These are phyloP conservation scores for Globisporangium carolinianum DNA, from an alignment of 352 stramenopile species.

Conservation along the genomic window DNA sequence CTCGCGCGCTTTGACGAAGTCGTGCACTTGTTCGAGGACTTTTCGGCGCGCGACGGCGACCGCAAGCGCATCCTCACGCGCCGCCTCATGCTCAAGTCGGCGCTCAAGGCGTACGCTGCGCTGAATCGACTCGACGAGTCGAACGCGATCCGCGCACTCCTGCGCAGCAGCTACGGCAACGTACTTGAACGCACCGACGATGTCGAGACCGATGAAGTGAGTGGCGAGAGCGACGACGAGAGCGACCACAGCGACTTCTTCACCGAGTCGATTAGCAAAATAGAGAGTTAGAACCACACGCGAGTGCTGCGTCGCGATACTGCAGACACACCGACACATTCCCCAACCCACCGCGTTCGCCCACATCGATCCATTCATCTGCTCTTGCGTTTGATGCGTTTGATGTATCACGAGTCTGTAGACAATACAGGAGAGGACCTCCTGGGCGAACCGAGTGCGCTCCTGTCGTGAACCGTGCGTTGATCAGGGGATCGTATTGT, in stretches of 20 bases:
- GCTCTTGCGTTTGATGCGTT: no score
- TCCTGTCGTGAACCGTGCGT: no score
- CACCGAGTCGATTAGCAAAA: slow-evolving; percentile 18
- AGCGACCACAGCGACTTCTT: slow-evolving; percentile 17
- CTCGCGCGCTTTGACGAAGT: slow-evolving; percentile 55
- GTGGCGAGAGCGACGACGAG: slow-evolving; percentile 15
- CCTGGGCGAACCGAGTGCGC: no score
- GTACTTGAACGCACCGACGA: slow-evolving; percentile 14
- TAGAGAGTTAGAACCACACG: slow-evolving; percentile 16
- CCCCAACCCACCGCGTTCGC: no score
- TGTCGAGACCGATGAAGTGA: slow-evolving; percentile 5
- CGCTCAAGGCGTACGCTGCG: slow-evolving; percentile 38
- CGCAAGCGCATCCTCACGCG: slow-evolving; percentile 48
- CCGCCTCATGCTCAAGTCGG: slow-evolving; percentile 55
- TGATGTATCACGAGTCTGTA: no score
- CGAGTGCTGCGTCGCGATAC: no score
- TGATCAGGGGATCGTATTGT: no score
- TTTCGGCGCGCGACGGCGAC: slow-evolving; percentile 49
- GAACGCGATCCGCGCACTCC: slow-evolving; percentile 44
- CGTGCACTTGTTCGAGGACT: slow-evolving; percentile 70
- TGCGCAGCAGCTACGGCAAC: slow-evolving; percentile 28
- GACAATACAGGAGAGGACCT: no score
- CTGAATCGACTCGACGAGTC: slow-evolving; percentile 55
- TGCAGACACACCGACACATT: no score
- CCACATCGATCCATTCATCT: no score